Evolutionary conservation across 805 yeast genomes (phyloP), one percentile per base, ranked within the genome.

Genomic region (Candida chilensis): DNA sequence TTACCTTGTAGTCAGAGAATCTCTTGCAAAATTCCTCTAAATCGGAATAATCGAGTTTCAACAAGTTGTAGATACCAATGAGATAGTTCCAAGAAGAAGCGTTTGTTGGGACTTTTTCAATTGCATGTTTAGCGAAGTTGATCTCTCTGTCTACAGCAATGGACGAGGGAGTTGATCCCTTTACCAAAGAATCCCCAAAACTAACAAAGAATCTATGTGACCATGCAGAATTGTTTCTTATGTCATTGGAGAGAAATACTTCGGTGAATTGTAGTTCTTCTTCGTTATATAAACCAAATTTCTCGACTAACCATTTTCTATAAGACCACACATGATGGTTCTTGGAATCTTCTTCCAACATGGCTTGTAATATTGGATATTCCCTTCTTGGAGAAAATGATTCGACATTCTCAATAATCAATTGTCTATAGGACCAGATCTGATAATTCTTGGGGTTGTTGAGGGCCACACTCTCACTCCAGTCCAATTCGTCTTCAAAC

Each of bases 241-340:
- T 71, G 51, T 92, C 98, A 6, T 57, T 45, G 3, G 52, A 50
- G 3, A 90, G 51, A 42, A 71, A 54, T 15, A 37, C 33, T 4
- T 67, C 60, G 0, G 73, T 66, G 45, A 71, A 80, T 5, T 44
- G 46, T 11, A 76, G 37, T 46, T 86, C 94, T 21, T 53, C 48
- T 16, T 43, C 44, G 25, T 60, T 54, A 41, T 56, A 76, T 24
- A 74, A 58, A 2, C 60, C 48, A 38, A 78, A 79, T 40, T 60
- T 61, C 21, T 65, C 60, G 7, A 81, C 78, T 15, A 84, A 55
- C 96, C 96, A 88, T 42, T 82, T 81, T 31, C 90, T 59, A 43
- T 87, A 85, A 1, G 95, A 73, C 97, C 98, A 92, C 5, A 88
- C 96, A 45, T 92, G 98, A 52, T 92, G 94, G 57, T 92, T 92